A percentile compares a stretch with the other conserved stretches of the same genome.
phyloP scores from a whole-genome alignment of 176 grass and related monocot genomes.

The Echinochloa phyllopogon region DNA sequence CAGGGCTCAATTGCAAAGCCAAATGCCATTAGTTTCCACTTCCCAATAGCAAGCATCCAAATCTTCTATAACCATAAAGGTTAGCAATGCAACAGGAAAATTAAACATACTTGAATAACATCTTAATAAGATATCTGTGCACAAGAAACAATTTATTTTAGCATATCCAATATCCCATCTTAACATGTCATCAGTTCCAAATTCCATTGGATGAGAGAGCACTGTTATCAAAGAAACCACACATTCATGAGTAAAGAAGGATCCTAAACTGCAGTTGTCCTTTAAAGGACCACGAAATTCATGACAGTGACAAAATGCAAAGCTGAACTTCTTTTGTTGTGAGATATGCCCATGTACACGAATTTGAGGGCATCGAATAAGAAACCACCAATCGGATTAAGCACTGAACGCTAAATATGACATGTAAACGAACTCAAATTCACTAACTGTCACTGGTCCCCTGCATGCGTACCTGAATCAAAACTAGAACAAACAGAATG shows the following conservation, averaged over 20 bases:
- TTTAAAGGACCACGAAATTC: not conserved
- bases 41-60: not conserved
- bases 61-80: not conserved
- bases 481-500: constrained; percentile 6
- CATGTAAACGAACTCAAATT: not conserved
- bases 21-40: not conserved
- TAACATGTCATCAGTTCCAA: constrained; percentile 5
- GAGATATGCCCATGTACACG: not conserved
- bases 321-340: not conserved
- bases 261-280: not conserved
- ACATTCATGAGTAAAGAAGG: not conserved
- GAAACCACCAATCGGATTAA: not conserved
- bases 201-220: not conserved
- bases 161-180: not conserved
- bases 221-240: not conserved
- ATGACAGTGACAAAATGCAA: constrained; percentile 9
- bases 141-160: not conserved
- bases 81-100: not conserved
- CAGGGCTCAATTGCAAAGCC: not conserved
- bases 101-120: not conserved
- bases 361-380: not conserved
- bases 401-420: not conserved
- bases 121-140: not conserved
- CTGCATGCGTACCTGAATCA: not conserved
- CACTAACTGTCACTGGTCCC: constrained; percentile 15